Percentiles rank a stretch among this genome's conserved stretches.
Conservation (phyloP, 768 basidiomycete species). For the Lactarius akahatsu region DNA sequence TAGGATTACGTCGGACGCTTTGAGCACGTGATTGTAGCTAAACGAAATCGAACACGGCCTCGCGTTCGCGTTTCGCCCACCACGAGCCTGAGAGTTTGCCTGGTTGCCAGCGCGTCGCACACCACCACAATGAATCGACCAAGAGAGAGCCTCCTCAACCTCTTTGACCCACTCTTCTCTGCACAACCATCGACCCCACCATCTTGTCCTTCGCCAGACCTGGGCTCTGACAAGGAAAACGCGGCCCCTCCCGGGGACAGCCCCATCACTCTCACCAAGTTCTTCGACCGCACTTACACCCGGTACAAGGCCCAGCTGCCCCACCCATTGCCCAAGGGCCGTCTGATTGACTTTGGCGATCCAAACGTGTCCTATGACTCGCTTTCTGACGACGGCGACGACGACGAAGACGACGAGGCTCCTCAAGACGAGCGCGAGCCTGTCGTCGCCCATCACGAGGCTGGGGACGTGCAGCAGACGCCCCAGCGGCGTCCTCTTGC, state of each 20-base stretch:
- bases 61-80: constrained; percentile 1
- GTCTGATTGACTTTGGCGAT: constrained; percentile 24
- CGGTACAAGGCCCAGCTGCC: constrained; percentile 19
- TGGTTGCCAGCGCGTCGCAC: background rate
- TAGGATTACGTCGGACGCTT: too few relatives aligned
- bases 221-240: constrained; percentile 30
- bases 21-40: background rate
- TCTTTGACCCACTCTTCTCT: constrained; percentile 27
- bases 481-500: constrained; percentile 27
- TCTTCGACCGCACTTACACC: constrained; percentile 28
- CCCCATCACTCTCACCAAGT: constrained; percentile 29
- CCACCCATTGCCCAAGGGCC: constrained; percentile 12
- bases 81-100: background rate
- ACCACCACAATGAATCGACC: constrained; percentile 24
- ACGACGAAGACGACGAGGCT: background rate
- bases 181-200: constrained; percentile 7
- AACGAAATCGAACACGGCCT: background rate
- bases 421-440: background rate
- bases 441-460: background rate
- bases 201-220: constrained; percentile 20
- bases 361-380: constrained; percentile 11
- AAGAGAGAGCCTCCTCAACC: constrained; percentile 27
- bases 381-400: constrained; percentile 5
- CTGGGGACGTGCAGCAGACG: background rate
- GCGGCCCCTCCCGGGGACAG: constrained; percentile 11